These are phyloP conservation scores for Erodium maritimum DNA, from an alignment of 345 rosid species.

Conservation along the genomic window DNA sequence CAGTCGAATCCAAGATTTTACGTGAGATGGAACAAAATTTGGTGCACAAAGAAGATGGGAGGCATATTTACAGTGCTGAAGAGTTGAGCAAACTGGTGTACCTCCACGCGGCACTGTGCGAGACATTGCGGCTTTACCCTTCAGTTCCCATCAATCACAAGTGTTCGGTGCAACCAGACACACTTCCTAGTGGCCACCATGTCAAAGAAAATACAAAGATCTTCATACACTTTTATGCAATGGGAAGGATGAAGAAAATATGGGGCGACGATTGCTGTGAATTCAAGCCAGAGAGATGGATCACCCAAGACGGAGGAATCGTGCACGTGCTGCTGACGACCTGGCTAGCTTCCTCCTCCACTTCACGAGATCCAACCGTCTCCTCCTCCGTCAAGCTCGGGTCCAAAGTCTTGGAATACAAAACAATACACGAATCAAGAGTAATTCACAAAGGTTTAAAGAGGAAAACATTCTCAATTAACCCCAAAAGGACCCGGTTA, in stretches of 20 bases:
- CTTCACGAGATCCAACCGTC: no score
- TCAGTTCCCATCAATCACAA: slow-evolving; percentile 18
- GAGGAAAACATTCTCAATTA: no score
- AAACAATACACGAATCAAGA: no score
- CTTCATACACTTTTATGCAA: no score
- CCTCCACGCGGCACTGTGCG: slow-evolving; percentile 29
- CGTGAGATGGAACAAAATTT: slow-evolving; percentile 2
- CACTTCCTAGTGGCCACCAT: slow-evolving; percentile 29
- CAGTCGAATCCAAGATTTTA: slow-evolving; percentile 3
- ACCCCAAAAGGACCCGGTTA: no score
- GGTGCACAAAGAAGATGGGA: neutral
- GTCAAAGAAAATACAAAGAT: slow-evolving; percentile 13
- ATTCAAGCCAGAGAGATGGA: slow-evolving; percentile 18
- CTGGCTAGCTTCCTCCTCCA: no score
- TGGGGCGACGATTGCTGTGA: no score
- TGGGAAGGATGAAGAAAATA: no score
- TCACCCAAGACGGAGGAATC: slow-evolving; percentile 5
- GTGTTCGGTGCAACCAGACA: slow-evolving; percentile 15
- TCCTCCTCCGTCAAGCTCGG: no score
- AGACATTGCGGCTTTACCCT: slow-evolving; percentile 24
- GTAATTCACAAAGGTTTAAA: no score
- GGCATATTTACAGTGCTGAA: neutral
- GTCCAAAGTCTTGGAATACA: no score
- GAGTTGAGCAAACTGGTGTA: slow-evolving; percentile 20
- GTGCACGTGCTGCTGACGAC: neutral